Base-by-base conservation (phyloP, 306 rosid species). In the Fragaria ananassa region DNA sequence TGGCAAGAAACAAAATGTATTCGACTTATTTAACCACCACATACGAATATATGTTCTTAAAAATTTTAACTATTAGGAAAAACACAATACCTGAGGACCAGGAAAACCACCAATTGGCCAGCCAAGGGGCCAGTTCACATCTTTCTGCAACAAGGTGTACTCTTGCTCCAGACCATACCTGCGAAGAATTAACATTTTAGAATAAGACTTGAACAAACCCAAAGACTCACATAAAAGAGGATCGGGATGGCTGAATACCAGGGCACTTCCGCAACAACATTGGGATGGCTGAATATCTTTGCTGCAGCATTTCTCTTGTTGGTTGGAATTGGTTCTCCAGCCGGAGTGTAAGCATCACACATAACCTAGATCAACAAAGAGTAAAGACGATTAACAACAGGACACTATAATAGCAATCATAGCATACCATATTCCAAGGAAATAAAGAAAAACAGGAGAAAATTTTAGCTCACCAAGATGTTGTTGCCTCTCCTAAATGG, bases 141-240 rank as follows among this genome's bases (percentile, higher is more conserved):
- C 90, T 78, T 91, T 93, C 80, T 93, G 96, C 87, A 93, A 57
- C 93, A 93, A 87, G 81, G 93, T 93, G 85, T 91, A 93, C 86
- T 93, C 98, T 47, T 93, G 98, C 84, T 93, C 98, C 64, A 93
- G 82, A 46, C 98, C 98, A 74, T 84, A 93, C 96, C 97, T 92
- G 78, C 70, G 51, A 77, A 10, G 17, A 15, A 81, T 10, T 34
- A 66, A 72, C 9, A 45, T 14, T 62, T 31, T 13, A 29, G 60
- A 29, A 68, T 4, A 70, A 41, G 11, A 35, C 11, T 29, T 19
- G 53, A 29, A 64, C 7, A 71, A 44, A 35, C 19, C 14, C 39
- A 0, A 27, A 27, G 10, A 68, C 37, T 6, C 45, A 42, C 45
- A 42, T 42, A 8, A 42, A 9, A 42, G 45, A 42, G 2, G 12